Evolutionary conservation across 75 land plant genomes (phyloP), one percentile per base, ranked within the genome.

Genomic region (Cunninghamia lanceolata): DNA sequence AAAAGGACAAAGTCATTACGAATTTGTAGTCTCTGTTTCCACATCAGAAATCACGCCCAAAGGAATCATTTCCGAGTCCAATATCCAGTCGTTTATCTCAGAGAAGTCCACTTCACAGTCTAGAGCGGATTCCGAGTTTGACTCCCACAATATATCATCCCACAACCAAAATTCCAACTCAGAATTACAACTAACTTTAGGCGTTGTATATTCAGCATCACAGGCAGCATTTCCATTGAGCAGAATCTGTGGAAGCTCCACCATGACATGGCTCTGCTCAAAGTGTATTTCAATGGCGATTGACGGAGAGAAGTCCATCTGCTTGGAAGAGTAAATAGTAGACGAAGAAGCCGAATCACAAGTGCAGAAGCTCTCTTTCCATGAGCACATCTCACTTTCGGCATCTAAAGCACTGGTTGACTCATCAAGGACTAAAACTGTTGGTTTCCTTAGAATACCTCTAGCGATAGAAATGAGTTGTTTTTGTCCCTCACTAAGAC

Each of bases 321-420:
- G 66, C 28, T 59, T 59, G 66, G 66, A 59, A 2, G 66, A 59
- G 4, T 25, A 19, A 17, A 59, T 9, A 19, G 66, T 59, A 2
- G 66, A 59, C 66, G 66, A 59, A 59, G 66, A 59, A 59, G 66
- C 66, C 66, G 66, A 59, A 25, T 59, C 66, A 25, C 66, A 59
- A 25, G 19, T 25, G 28, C 66, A 59, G 66, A 19, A 59, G 28
- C 66, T 19, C 52, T n/a, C n/a, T n/a, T 47, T 47, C 52, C 52
- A 47, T 11, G 52, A 47, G 25, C 28, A 59, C 28, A 25, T 90
- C 86, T 94, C 99, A 92, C 97, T 97, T 84, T 97, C 99, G 32
- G 99, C 95, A 91, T 95, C 99, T 40, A 97, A 89, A 4, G 99
- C 99, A 89, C 99, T 97, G 14, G 99, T 97, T 36, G 99, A 97